These are phyloP conservation scores for Draba incana DNA, from an alignment of 345 rosid species.

Conservation along the genomic window DNA sequence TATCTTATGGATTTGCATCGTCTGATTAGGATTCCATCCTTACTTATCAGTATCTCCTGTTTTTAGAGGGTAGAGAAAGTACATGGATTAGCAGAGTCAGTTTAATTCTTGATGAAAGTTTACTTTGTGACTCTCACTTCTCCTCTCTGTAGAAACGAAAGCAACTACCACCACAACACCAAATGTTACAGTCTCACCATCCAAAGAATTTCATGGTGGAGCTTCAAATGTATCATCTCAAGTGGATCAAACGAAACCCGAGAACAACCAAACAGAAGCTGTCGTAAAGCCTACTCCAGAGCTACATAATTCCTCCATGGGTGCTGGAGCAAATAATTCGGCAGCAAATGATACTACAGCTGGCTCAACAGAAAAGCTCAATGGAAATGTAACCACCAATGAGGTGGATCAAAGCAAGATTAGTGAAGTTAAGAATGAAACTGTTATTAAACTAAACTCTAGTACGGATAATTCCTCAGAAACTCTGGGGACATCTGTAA, in stretches of 20 bases:
- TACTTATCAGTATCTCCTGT: conserved; percentile 12
- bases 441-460: conserved; percentile 48
- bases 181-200: conserved; percentile 43
- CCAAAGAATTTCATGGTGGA: conserved; percentile 44
- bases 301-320: conserved; percentile 44
- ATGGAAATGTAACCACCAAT: conserved; percentile 35
- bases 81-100: conserved; percentile 21
- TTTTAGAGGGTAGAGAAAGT: conserved; percentile 6
- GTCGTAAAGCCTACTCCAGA: conserved; percentile 47
- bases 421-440: conserved; percentile 39
- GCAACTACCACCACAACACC: conserved; percentile 51
- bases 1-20: conserved; percentile 15
- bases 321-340: conserved; percentile 39
- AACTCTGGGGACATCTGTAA: conserved; percentile 44
- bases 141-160: conserved; percentile 54
- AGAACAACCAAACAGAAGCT: conserved; percentile 46
- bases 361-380: conserved; percentile 25
- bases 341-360: conserved; percentile 34
- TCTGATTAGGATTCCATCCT: conserved; percentile 21
- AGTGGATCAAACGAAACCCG: conserved; percentile 46
- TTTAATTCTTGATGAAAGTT: conserved; percentile 25
- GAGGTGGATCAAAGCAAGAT: conserved; percentile 42
- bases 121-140: conserved; percentile 34
- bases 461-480: conserved; percentile 47
- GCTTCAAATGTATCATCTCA: conserved; percentile 44